Conservation (phyloP, 164 flowering plant genomes). For the Dillenia suffruticosa region DNA sequence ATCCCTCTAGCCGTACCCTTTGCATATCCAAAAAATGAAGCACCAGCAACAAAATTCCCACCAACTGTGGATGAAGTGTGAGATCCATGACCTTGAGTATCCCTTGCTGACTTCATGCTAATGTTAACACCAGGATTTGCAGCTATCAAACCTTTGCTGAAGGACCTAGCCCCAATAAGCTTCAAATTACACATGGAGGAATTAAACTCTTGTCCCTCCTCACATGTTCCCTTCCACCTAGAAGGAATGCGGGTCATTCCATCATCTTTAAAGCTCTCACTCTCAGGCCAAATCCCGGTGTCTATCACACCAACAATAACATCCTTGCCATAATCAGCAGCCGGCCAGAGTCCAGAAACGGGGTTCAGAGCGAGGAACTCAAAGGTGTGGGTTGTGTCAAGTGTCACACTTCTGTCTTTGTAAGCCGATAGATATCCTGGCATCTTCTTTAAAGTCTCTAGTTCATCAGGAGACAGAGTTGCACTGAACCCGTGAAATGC, state of each 20-base stretch:
- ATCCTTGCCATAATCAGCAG: constrained; percentile 42
- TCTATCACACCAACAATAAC: constrained; percentile 66
- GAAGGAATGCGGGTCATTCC: constrained; percentile 47
- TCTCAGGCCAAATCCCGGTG: constrained; percentile 72
- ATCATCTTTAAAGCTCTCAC: constrained; percentile 45
- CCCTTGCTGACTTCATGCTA: constrained; percentile 44
- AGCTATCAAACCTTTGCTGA: constrained; percentile 41
- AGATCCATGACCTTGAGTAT: constrained; percentile 54
- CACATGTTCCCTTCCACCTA: constrained; percentile 59
- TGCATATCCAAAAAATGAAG: constrained; percentile 46
- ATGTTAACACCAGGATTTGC: constrained; percentile 19
- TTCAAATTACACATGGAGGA: constrained; percentile 53
- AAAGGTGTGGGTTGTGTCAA: constrained; percentile 53
- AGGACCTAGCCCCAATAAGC: constrained; percentile 64
- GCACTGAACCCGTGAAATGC: constrained; percentile 54
- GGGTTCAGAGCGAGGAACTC: constrained; percentile 44
- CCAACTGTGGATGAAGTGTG: constrained; percentile 60
- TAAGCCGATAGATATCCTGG: constrained; percentile 35
- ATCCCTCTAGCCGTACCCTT: constrained; percentile 51
- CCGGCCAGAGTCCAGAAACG: constrained; percentile 44
- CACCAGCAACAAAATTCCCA: constrained; percentile 42
- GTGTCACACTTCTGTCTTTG: constrained; percentile 19
- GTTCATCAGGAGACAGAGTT: constrained; percentile 22
- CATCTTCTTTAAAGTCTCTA: constrained; percentile 18
- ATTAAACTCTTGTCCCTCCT: constrained; percentile 39